Base-by-base conservation (phyloP, 768 basidiomycete species). In the Boletellus emodensis region DNA sequence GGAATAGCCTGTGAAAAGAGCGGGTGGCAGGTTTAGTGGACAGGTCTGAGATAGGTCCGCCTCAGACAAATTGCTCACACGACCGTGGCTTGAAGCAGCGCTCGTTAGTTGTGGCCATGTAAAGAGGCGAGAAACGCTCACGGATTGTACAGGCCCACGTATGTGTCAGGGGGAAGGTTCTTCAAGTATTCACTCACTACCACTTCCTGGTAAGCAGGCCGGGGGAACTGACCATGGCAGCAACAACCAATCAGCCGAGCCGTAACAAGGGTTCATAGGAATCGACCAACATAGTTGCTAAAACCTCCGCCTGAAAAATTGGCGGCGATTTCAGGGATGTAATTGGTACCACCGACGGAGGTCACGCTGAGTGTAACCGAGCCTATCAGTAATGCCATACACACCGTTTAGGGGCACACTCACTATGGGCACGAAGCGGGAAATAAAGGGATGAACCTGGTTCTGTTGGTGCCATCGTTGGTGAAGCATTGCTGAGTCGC, bases 261-360 rank as follows among this genome's bases (percentile, higher is more conserved):
- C 12, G 14, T 13, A 34, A 7, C 72, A 22, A 20, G 17, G 4
- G 18, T 10, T 14, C 4, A 1, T 10, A 9, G 11, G 11, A 7
- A 30, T 10, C 6, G 11, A 30, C 30, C 76, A 55, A 85, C 84
- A 46, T 80, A 79, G 54, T 84, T 73, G 61, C 84, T 86, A 70
- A 88, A 90, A 3, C 87, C 86, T 33, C 87, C 87, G 1, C 85
- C 84, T 12, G 84, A 86, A 70, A 87, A 84, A 54, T 46, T 62
- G 0, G 75, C 78, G 0, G 80, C 81, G 13, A 72, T 72, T 62
- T 90, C 87, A 0, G 84, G 85, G 44, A 85, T 67, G 36, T 68
- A 53, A 20, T 64, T 65, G 1, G 87, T 88, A 9, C 80, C 87
- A 7, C 87, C 87, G 3, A 90, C 86, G 3, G 83, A 54, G 4